Percentiles rank a stretch among this genome's conserved stretches.
Evolutionary conservation across 352 stramenopile genomes (phyloP).

Genomic region (Phytophthora palmivora): DNA sequence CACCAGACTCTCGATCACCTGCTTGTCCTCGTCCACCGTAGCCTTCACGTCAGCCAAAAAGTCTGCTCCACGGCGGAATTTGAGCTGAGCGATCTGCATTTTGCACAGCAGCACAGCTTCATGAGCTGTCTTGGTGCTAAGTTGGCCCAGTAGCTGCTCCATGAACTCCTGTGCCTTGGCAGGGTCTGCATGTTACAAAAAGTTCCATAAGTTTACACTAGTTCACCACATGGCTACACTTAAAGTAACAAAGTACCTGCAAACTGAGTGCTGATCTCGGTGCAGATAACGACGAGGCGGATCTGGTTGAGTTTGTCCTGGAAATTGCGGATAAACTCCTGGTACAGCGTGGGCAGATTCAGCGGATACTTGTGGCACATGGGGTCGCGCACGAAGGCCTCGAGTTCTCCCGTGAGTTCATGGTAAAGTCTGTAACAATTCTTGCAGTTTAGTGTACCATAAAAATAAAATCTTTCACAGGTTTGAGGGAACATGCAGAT

Average conservation of each 20-base stretch:
- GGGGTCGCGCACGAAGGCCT: slow-evolving; percentile 92
- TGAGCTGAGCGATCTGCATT: slow-evolving; percentile 80
- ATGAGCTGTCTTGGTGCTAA: slow-evolving; percentile 69
- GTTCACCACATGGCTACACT: no score
- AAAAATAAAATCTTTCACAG: slow-evolving; percentile 4
- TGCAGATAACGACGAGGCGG: slow-evolving; percentile 91
- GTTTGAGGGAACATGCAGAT: neutral
- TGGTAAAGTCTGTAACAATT: slow-evolving; percentile 93
- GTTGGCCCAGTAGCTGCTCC: slow-evolving; percentile 60
- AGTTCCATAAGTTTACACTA: no score
- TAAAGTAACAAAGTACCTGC: slow-evolving; percentile 14
- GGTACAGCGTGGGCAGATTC: slow-evolving; percentile 88
- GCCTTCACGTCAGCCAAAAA: slow-evolving; percentile 74
- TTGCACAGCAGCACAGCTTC: slow-evolving; percentile 77
- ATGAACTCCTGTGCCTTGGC: slow-evolving; percentile 77
- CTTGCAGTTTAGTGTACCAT: neutral
- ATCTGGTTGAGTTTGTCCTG: slow-evolving; percentile 98
- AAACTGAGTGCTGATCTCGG: slow-evolving; percentile 86
- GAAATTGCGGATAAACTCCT: slow-evolving; percentile 94
- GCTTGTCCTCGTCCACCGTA: slow-evolving; percentile 74
- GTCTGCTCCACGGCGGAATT: slow-evolving; percentile 63
- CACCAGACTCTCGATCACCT: slow-evolving; percentile 81
- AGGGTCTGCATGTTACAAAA: slow-evolving; percentile 29
- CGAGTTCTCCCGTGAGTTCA: slow-evolving; percentile 95
- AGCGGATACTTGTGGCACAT: slow-evolving; percentile 61